These are phyloP conservation scores for Echites panduratus DNA, from an alignment of 257 asterid genomes.

Conservation along the genomic window DNA sequence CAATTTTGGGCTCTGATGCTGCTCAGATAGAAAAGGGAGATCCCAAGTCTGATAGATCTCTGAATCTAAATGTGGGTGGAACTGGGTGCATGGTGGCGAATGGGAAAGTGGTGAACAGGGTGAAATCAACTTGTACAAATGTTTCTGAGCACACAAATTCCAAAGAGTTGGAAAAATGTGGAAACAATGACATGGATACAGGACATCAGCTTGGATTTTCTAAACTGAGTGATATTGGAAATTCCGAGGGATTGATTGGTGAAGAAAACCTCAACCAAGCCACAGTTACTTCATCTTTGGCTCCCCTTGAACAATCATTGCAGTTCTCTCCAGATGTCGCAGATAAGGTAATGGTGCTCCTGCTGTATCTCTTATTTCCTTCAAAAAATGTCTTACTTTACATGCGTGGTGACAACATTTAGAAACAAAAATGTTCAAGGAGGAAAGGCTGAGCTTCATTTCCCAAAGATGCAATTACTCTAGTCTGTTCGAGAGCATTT, in stretches of 20 bases:
- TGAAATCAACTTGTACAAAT: constrained; percentile 28
- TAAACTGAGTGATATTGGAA: constrained; percentile 34
- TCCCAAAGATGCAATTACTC: neutral
- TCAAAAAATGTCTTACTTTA: neutral
- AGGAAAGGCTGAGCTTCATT: neutral
- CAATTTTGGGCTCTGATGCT: constrained; percentile 31
- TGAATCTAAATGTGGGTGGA: constrained; percentile 28
- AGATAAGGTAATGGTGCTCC: constrained; percentile 20
- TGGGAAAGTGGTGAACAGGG: constrained; percentile 25
- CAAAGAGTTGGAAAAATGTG: constrained; percentile 29
- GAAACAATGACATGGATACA: constrained; percentile 30
- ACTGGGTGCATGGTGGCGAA: constrained; percentile 25
- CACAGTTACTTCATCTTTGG: constrained; percentile 37
- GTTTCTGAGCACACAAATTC: constrained; percentile 33
- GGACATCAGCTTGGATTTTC: constrained; percentile 24
- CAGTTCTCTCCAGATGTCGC: constrained; percentile 40
- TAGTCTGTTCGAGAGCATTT: neutral
- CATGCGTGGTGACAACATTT: neutral
- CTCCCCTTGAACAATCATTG: constrained; percentile 48
- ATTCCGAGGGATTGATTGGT: constrained; percentile 36
- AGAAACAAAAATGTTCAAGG: neutral
- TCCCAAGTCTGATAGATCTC: constrained; percentile 24
- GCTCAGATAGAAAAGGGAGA: constrained; percentile 31
- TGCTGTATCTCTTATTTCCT: neutral
- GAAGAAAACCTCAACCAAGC: constrained; percentile 40